Conservation (phyloP, 2,329 filamentous ascomycete species). For the Xylaria arbuscula region DNA sequence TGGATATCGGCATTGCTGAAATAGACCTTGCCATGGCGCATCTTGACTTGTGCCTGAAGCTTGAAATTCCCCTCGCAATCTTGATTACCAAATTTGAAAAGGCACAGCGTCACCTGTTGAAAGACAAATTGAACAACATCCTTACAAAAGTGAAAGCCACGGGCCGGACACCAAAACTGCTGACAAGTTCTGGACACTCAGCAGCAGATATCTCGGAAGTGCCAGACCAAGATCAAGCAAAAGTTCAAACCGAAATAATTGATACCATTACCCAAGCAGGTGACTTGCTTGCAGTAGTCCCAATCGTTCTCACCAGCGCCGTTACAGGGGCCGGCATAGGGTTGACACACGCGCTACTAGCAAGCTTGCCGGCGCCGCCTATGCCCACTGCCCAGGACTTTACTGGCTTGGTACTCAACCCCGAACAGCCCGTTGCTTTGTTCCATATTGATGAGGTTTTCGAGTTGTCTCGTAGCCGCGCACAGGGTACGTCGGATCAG, state of each 20-base stretch:
- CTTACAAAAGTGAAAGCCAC: conserved; percentile 81
- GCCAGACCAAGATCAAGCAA: conserved; percentile 64
- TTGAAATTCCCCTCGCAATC: conserved; percentile 81
- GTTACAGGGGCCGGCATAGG: conserved; percentile 86
- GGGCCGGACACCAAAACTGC: conserved; percentile 77
- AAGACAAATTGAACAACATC: conserved; percentile 76
- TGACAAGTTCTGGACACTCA: conserved; percentile 64
- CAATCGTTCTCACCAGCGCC: conserved; percentile 88
- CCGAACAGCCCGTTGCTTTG: conserved; percentile 70
- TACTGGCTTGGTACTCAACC: conserved; percentile 65
- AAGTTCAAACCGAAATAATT: conserved; percentile 66
- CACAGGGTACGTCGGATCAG: conserved; percentile 51
- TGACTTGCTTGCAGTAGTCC: conserved; percentile 68
- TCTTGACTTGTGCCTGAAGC: conserved; percentile 83
- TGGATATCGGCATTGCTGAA: conserved; percentile 64
- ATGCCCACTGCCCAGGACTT: conserved; percentile 65
- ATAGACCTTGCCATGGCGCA: conserved; percentile 82
- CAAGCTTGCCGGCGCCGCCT: conserved; percentile 76
- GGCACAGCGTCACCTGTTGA: conserved; percentile 77
- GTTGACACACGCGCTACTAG: conserved; percentile 82
- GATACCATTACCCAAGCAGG: conserved; percentile 59
- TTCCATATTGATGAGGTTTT: conserved; percentile 96
- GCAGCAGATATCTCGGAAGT: conserved; percentile 67
- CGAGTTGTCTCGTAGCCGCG: conserved; percentile 73
- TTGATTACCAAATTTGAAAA: conserved; percentile 92